A percentile compares a stretch with the other conserved stretches of the same genome.
phyloP scores from a whole-genome alignment of 116 monocot genomes.

The Thalassia testudinum region DNA sequence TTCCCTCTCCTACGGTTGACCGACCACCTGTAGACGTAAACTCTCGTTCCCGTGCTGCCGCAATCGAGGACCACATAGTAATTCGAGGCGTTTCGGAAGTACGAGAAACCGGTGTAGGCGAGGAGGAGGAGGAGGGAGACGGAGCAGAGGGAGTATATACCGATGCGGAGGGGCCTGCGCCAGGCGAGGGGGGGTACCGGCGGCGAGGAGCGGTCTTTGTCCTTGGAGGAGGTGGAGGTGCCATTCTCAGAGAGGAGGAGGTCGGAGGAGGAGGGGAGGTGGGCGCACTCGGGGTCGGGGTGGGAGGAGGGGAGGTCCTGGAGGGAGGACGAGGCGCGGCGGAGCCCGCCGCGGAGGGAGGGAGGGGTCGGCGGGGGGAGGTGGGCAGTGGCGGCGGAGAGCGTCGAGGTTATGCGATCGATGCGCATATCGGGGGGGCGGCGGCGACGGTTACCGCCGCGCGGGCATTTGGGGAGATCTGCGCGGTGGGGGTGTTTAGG shows the following conservation, averaged over 20 bases:
- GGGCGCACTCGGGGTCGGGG: constrained; percentile 16
- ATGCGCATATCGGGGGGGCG: constrained; percentile 5
- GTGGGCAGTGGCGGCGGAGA: constrained; percentile 4
- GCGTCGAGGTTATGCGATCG: constrained; percentile 2
- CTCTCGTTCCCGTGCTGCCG: constrained; percentile 94
- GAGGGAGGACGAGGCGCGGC: constrained; percentile 62
- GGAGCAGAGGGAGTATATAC: constrained; percentile 12
- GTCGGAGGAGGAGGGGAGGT: constrained; percentile 29
- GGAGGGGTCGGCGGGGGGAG: constrained; percentile 4
- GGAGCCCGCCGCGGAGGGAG: constrained; percentile 4
- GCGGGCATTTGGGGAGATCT: too few relatives aligned
- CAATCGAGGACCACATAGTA: constrained; percentile 89
- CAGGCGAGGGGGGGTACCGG: constrained; percentile 15
- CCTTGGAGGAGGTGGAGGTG: constrained; percentile 62
- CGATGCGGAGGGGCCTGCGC: constrained; percentile 31
- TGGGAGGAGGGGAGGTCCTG: constrained; percentile 56
- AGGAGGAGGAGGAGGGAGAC: constrained; percentile 17
- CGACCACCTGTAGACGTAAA: constrained; percentile 68
- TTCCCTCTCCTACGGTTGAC: constrained; percentile 20
- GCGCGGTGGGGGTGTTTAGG: too few relatives aligned
- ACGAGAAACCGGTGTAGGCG: constrained; percentile 27
- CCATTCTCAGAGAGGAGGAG: constrained; percentile 12
- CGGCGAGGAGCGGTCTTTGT: constrained; percentile 21
- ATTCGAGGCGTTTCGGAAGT: constrained; percentile 21
- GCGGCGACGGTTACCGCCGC: neutral